Conservation (phyloP, 495 filamentous ascomycete genomes). For the Penicillium roqueforti region DNA sequence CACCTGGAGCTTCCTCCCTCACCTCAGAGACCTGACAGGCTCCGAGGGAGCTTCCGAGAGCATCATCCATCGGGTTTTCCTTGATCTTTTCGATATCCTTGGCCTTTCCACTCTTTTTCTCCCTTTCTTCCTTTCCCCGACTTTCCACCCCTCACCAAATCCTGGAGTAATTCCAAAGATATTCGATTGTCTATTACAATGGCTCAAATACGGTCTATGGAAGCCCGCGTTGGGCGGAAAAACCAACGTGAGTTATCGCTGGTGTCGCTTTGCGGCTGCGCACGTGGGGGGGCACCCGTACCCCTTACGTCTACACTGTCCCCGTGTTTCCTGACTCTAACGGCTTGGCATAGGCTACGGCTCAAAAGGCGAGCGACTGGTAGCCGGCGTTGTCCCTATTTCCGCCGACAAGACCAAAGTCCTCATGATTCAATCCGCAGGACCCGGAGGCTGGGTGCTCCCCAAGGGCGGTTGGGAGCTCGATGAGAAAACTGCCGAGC, state of each 20-base stretch:
- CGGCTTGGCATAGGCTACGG: conserved; percentile 66
- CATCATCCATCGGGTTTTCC: not conserved
- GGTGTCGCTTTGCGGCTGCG: conserved; percentile 10
- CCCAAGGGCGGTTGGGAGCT: conserved; percentile 98
- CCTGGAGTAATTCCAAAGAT: conserved; percentile 1
- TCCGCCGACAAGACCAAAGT: conserved; percentile 73
- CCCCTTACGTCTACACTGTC: not conserved
- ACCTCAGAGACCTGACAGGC: conserved; percentile 14
- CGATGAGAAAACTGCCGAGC: conserved; percentile 69
- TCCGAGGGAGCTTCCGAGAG: conserved; percentile 13
- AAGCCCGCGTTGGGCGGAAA: conserved; percentile 68
- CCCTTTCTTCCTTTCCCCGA: conserved; percentile 8
- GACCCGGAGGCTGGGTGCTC: conserved; percentile 87
- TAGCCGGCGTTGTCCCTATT: conserved; percentile 88
- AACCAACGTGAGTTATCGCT: conserved; percentile 71
- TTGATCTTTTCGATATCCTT: not conserved
- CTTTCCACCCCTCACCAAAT: not conserved
- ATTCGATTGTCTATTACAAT: conserved; percentile 38
- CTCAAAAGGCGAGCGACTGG: conserved; percentile 85
- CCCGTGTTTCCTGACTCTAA: conserved; percentile 12
- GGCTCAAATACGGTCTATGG: conserved; percentile 65
- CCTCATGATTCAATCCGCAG: conserved; percentile 86
- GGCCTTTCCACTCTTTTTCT: conserved; percentile 15
- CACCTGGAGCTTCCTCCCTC: conserved; percentile 10
- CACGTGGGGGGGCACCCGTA: conserved; percentile 17